phyloP scores from a whole-genome alignment of 2,329 filamentous ascomycete species.

The Chaetoscypha palmicola region DNA sequence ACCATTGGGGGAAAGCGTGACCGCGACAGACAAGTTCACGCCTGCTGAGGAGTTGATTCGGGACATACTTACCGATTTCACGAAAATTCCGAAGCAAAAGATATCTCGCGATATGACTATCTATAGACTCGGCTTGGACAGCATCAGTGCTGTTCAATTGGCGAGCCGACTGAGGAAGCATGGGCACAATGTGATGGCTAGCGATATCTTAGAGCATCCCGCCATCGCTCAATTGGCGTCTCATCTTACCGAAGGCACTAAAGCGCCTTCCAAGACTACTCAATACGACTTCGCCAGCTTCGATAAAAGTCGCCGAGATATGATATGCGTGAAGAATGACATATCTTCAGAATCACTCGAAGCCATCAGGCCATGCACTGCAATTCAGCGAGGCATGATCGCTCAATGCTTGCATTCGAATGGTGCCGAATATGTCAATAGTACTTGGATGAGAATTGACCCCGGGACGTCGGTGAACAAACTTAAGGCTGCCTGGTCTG shows the following conservation, averaged over 20 bases:
- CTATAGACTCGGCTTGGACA: conserved; percentile 84
- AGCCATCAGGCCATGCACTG: conserved; percentile 67
- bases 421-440: conserved; percentile 70
- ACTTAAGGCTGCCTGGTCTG: conserved; percentile 53
- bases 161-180: conserved; percentile 57
- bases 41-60: conserved; percentile 36
- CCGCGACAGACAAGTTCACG: conserved; percentile 12
- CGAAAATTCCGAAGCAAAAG: conserved; percentile 39
- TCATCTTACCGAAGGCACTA: conserved; percentile 13
- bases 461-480: conserved; percentile 31
- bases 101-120: conserved; percentile 63
- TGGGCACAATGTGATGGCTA: conserved; percentile 53
- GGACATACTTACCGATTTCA: conserved; percentile 44
- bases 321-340: conserved; percentile 21
- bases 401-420: conserved; percentile 62
- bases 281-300: conserved; percentile 46
- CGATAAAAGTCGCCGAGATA: conserved; percentile 36
- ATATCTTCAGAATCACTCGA: conserved; percentile 38
- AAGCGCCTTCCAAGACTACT: not conserved
- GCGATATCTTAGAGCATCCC: conserved; percentile 65
- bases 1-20: not conserved
- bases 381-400: conserved; percentile 73
- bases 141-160: conserved; percentile 78
- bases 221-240: conserved; percentile 34
- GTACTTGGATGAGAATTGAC: conserved; percentile 49